Evolutionary conservation across 345 rosid species (phyloP), one percentile per base, ranked within the genome.

Genomic region (Rhodamnia argentea): DNA sequence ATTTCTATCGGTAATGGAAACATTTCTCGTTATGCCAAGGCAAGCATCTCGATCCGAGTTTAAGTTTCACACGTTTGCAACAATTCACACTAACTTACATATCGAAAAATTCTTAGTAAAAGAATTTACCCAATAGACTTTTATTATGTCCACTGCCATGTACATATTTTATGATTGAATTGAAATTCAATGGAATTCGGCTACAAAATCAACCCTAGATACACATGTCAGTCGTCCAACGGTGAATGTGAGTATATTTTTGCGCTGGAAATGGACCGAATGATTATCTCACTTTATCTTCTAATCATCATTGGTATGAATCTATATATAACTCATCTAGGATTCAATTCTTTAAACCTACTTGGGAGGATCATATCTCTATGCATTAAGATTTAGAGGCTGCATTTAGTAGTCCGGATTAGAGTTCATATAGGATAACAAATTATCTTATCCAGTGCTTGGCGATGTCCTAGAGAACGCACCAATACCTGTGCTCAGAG

Each of bases 61-160:
- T 6, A 60, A 13, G 74, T 60, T 60, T n/a, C 37, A 14, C 37
- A 0, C 10, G 6, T 60, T 6, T 60, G 0, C 40, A 27, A 27
- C 10, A 14, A 27, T 27, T 27, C 18, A 60, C 29, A 27, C 10
- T 0, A 0, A 27, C 20, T 27, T 3, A 13, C 7, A 40, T 27
- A 27, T 60, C 40, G 22, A 60, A 16, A 29, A 62, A 10, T 62
- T 62, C 40, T 27, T 29, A 15, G 22, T 6, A 18, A 54, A 54
- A 7, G 56, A 18, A 6, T 16, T 54, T 16, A 16, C 22, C 6
- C 22, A 2, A 54, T 54, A 2, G 8, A 54, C 2, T 18, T 6
- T n/a, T n/a, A n/a, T n/a, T n/a, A n/a, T 1, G 22, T 6, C 56
- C 1, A 18, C 1, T 3, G 40, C 18, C 74, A 0, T 3, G 40